Evolutionary conservation across 805 yeast species (phyloP).

Genomic region (Candida ovalis): DNA sequence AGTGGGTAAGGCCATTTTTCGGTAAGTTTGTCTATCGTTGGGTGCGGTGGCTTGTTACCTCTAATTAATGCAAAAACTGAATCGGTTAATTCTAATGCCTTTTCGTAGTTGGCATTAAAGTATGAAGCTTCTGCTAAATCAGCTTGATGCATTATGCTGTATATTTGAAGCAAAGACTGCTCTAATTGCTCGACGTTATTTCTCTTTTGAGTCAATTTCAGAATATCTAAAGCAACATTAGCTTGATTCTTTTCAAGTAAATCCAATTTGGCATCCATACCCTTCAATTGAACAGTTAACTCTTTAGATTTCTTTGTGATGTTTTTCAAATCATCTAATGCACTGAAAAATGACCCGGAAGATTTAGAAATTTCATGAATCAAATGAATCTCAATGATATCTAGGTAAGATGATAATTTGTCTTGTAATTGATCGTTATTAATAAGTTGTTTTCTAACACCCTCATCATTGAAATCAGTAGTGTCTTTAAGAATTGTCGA

Average conservation of each 20-base stretch:
- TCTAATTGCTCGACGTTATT: constrained; percentile 62
- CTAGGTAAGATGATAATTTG: constrained; percentile 75
- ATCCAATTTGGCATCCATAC: constrained; percentile 43
- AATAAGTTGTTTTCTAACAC: constrained; percentile 37
- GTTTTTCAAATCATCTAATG: constrained; percentile 71
- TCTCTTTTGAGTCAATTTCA: constrained; percentile 48
- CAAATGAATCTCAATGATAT: constrained; percentile 75
- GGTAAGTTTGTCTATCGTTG: constrained; percentile 29
- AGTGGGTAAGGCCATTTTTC: constrained; percentile 43
- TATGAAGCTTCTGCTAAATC: constrained; percentile 47
- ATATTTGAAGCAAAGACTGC: constrained; percentile 54
- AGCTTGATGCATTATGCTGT: constrained; percentile 40
- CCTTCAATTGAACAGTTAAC: constrained; percentile 45
- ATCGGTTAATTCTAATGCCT: constrained; percentile 55
- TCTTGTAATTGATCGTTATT: constrained; percentile 66
- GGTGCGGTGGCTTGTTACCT: constrained; percentile 41
- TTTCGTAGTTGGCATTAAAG: constrained; percentile 42
- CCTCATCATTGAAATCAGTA: constrained; percentile 29
- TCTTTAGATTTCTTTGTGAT: constrained; percentile 52
- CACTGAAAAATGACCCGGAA: constrained; percentile 79
- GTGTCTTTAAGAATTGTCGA: constrained; percentile 36
- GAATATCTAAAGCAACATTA: constrained; percentile 43
- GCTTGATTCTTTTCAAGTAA: constrained; percentile 48
- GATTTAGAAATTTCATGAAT: constrained; percentile 81
- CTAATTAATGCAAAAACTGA: constrained; percentile 52